These are phyloP conservation scores for Microstegium vimineum DNA, from an alignment of 176 grass and related monocot species.

Conservation along the genomic window DNA sequence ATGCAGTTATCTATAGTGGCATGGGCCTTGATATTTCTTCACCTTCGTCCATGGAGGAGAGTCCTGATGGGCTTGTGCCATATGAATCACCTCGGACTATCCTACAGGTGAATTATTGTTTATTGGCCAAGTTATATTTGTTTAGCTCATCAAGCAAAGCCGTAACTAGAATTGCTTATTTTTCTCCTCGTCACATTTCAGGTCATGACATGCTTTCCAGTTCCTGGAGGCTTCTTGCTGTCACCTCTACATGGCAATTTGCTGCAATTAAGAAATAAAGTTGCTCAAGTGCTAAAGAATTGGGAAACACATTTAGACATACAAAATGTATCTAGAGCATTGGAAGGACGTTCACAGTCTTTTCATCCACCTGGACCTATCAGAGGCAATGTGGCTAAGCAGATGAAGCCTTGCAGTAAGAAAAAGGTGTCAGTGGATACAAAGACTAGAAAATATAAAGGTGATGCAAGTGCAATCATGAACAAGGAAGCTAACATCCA, in stretches of 20 bases:
- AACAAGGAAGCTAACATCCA: constrained; percentile 19
- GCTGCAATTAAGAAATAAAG: constrained; percentile 46
- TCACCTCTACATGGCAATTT: constrained; percentile 58
- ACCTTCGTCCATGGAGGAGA: constrained; percentile 60
- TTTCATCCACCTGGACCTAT: constrained; percentile 2
- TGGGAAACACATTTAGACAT: constrained; percentile 17
- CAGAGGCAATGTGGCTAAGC: constrained; percentile 34
- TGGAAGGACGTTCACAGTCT: constrained; percentile 17
- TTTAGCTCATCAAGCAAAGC: background rate
- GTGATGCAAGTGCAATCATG: constrained; percentile 17
- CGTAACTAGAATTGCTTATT: background rate
- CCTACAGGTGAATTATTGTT: constrained; percentile 54
- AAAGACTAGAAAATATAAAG: constrained; percentile 29
- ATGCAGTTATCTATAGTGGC: constrained; percentile 60
- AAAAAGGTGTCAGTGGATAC: constrained; percentile 27
- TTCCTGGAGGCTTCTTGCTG: constrained; percentile 58
- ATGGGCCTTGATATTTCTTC: constrained; percentile 74
- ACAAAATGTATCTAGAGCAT: constrained; percentile 23
- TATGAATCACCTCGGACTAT: constrained; percentile 75
- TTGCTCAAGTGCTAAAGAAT: constrained; percentile 31
- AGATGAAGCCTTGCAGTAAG: constrained; percentile 34
- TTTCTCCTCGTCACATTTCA: constrained; percentile 45
- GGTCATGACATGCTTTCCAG: constrained; percentile 61
- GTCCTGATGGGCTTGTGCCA: constrained; percentile 43
- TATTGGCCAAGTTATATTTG: constrained; percentile 9